phyloP scores from a whole-genome alignment of 495 filamentous ascomycete species.

The Hypoxylon intermedium region DNA sequence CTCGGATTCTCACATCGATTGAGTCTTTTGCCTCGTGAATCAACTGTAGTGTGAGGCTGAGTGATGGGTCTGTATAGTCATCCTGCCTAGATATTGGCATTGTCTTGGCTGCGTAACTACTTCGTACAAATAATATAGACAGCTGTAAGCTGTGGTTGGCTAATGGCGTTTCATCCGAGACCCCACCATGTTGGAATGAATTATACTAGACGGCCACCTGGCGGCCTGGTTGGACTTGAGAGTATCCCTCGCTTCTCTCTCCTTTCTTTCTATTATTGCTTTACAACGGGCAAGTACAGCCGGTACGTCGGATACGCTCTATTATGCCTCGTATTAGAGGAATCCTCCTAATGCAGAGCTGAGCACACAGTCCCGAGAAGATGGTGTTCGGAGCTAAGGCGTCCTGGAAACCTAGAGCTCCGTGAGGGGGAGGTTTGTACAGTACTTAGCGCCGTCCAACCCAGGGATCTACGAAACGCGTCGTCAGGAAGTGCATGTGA shows the following conservation, averaged over 20 bases:
- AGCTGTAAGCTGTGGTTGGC: conserved; percentile 15
- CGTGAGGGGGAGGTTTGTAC: conserved; percentile 9
- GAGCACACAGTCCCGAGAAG: conserved; percentile 23
- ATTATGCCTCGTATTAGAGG: conserved; percentile 14
- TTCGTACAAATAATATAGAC: conserved; percentile 17
- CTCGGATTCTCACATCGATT: neutral
- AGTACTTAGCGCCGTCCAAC: conserved; percentile 17
- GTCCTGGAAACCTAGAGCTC: conserved; percentile 20
- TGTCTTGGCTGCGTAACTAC: conserved; percentile 21
- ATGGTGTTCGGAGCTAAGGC: conserved; percentile 28
- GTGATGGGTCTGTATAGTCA: conserved; percentile 2
- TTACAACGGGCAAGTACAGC: conserved; percentile 30
- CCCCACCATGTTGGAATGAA: conserved; percentile 16
- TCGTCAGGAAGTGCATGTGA: conserved; percentile 38
- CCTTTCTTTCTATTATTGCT: neutral
- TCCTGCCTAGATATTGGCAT: conserved; percentile 13
- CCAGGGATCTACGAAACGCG: conserved; percentile 30
- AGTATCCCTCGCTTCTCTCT: conserved; percentile 20
- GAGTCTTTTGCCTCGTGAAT: neutral
- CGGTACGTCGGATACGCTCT: conserved; percentile 13
- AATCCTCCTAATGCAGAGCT: conserved; percentile 14
- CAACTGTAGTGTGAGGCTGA: conserved; percentile 21
- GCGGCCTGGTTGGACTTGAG: conserved; percentile 1
- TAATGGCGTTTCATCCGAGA: conserved; percentile 23
- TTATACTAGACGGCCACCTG: too few species aligned